Percentiles rank a stretch among this genome's conserved stretches.
These are phyloP conservation scores for Botrytis hyacinthi DNA, from an alignment of 2,329 filamentous ascomycete species.

Conservation along the genomic window DNA sequence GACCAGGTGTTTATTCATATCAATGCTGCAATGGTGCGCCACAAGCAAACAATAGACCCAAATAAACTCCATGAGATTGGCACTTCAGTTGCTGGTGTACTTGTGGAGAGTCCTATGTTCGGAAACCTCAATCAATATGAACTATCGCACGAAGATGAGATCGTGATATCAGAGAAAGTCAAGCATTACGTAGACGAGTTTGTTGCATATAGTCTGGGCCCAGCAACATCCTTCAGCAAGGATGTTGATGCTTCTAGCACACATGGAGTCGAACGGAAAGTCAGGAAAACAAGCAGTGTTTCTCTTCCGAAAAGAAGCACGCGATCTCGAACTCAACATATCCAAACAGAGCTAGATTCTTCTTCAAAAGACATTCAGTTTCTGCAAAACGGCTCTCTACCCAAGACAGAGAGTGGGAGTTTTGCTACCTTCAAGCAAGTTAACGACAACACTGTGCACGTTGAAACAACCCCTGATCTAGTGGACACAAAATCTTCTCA, in stretches of 20 bases:
- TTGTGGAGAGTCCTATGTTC: constrained; percentile 6
- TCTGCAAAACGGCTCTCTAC: background rate
- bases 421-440: background rate
- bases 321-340: background rate
- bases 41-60: constrained; percentile 2
- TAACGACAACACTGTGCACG: background rate
- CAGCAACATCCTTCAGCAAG: background rate
- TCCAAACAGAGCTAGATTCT: background rate
- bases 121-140: background rate
- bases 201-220: constrained; percentile 2
- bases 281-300: background rate
- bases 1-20: constrained; percentile 17
- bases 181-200: constrained; percentile 17
- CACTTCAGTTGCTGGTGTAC: constrained; percentile 6
- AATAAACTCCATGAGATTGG: constrained; percentile 18
- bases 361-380: background rate
- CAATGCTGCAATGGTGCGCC: constrained; percentile 13
- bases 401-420: background rate
- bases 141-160: constrained; percentile 15
- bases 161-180: constrained; percentile 15
- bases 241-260: background rate
- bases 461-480: background rate
- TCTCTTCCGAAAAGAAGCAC: background rate
- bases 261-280: background rate
- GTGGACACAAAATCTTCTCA: background rate